phyloP scores from a whole-genome alignment of 768 basidiomycete species.

The Termitomyces sp. region DNA sequence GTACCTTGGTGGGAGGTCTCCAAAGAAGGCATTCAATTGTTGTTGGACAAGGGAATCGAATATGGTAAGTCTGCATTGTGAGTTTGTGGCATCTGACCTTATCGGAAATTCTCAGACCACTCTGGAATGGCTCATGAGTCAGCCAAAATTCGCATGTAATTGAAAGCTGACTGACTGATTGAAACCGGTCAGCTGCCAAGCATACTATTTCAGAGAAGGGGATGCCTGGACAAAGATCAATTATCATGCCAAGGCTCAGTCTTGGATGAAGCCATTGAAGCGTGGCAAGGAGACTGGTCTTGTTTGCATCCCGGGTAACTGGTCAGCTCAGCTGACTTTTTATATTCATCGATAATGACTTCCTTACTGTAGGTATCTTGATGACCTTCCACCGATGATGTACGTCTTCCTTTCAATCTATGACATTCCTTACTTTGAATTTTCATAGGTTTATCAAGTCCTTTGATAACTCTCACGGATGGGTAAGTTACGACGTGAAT shows the following conservation, averaged over 20 bases:
- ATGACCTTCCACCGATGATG: conserved; percentile 76
- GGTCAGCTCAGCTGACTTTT: conserved; percentile 30
- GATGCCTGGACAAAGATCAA: conserved; percentile 74
- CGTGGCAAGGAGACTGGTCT: conserved; percentile 59
- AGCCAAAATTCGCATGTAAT: neutral
- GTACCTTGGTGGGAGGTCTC: conserved; percentile 82
- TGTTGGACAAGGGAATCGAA: conserved; percentile 69
- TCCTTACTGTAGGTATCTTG: conserved; percentile 43
- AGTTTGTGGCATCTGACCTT: neutral
- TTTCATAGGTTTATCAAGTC: conserved; percentile 60
- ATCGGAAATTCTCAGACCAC: neutral
- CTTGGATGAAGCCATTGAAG: conserved; percentile 72
- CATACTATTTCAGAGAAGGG: conserved; percentile 62
- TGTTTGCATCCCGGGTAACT: conserved; percentile 61
- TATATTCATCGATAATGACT: too few relatives aligned
- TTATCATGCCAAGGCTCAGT: conserved; percentile 47
- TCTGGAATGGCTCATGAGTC: conserved; percentile 15
- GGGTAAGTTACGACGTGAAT: conserved; percentile 29
- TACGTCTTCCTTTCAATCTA: conserved; percentile 18
- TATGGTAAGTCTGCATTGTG: conserved; percentile 41
- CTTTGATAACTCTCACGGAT: conserved; percentile 65
- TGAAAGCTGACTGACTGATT: neutral
- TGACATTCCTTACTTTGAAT: conserved; percentile 1
- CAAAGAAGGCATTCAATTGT: conserved; percentile 55
- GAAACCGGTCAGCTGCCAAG: conserved; percentile 37